These are phyloP conservation scores for Neofusicoccum cordaticola DNA, from an alignment of 2,329 filamentous ascomycete species.

Conservation along the genomic window DNA sequence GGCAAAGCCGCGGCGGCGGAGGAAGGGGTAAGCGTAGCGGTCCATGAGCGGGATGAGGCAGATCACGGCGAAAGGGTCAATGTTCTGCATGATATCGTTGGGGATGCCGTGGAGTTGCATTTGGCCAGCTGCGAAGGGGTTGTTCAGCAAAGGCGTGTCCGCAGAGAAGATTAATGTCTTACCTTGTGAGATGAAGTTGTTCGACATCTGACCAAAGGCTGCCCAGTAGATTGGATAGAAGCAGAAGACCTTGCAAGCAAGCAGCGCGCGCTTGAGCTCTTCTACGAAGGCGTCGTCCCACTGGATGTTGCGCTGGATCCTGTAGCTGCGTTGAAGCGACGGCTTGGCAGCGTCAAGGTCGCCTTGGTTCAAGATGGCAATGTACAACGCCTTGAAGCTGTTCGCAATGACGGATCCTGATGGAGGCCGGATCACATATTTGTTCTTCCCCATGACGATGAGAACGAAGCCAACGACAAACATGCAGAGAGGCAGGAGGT, in stretches of 20 bases:
- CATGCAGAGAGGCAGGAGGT: constrained; percentile 59
- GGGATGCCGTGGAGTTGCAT: constrained; percentile 48
- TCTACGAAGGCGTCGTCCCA: constrained; percentile 73
- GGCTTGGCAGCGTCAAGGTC: constrained; percentile 61
- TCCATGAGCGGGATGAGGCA: constrained; percentile 48
- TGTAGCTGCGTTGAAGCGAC: constrained; percentile 45
- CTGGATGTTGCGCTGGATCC: constrained; percentile 32
- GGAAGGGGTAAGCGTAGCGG: constrained; percentile 44
- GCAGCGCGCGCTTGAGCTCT: constrained; percentile 64
- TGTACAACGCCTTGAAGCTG: constrained; percentile 58
- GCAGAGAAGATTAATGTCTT: background rate
- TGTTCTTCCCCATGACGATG: constrained; percentile 38
- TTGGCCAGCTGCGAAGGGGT: constrained; percentile 35
- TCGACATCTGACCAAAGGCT: constrained; percentile 45
- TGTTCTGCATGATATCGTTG: constrained; percentile 49
- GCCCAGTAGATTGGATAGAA: constrained; percentile 51
- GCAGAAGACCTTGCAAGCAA: constrained; percentile 67
- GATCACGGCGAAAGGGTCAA: constrained; percentile 47
- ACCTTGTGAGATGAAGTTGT: constrained; percentile 49
- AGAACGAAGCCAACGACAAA: constrained; percentile 62
- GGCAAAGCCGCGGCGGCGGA: constrained; percentile 40
- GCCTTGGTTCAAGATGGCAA: constrained; percentile 49
- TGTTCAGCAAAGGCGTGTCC: background rate
- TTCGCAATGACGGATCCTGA: constrained; percentile 21
- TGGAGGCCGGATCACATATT: constrained; percentile 21